A percentile compares a stretch with the other conserved stretches of the same genome.
phyloP scores from a whole-genome alignment of 305 asterid genomes.

The Striga hermonthica region DNA sequence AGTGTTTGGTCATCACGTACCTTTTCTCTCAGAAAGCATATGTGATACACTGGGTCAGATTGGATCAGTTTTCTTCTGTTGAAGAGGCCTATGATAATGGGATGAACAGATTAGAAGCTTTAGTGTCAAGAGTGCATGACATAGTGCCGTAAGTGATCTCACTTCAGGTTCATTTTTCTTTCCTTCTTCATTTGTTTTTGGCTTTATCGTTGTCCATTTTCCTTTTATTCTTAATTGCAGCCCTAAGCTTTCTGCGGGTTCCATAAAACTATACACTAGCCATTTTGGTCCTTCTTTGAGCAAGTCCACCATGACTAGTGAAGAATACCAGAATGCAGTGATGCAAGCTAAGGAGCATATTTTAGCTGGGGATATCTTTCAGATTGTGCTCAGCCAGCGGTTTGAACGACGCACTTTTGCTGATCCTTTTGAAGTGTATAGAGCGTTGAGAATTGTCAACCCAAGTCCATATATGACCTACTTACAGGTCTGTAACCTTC shows the following conservation, averaged over 20 bases:
- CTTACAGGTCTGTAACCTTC: constrained; percentile 62
- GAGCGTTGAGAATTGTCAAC: constrained; percentile 91
- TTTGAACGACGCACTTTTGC: constrained; percentile 89
- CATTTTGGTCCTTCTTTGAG: constrained; percentile 68
- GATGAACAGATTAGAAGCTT: constrained; percentile 59
- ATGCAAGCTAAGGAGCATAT: constrained; percentile 81
- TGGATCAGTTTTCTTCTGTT: constrained; percentile 68
- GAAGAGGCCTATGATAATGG: constrained; percentile 86
- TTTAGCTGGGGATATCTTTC: constrained; percentile 91
- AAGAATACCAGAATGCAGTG: constrained; percentile 72
- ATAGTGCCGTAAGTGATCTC: constrained; percentile 59
- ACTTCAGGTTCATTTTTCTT: constrained; percentile 12
- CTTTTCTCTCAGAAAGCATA: constrained; percentile 68
- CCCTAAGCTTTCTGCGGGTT: constrained; percentile 76
- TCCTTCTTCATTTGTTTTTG: not conserved
- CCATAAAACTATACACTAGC: constrained; percentile 63
- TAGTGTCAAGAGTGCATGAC: constrained; percentile 78
- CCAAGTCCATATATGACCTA: constrained; percentile 98
- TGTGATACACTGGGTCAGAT: constrained; percentile 93
- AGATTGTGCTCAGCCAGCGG: constrained; percentile 90
- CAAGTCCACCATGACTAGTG: constrained; percentile 70
- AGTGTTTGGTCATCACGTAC: constrained; percentile 15
- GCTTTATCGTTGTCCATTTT: constrained; percentile 22
- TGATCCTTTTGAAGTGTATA: constrained; percentile 90
- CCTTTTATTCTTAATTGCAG: constrained; percentile 47